Evolutionary conservation across 805 yeast species (phyloP).

Genomic region (Barnettozyma pratensis): DNA sequence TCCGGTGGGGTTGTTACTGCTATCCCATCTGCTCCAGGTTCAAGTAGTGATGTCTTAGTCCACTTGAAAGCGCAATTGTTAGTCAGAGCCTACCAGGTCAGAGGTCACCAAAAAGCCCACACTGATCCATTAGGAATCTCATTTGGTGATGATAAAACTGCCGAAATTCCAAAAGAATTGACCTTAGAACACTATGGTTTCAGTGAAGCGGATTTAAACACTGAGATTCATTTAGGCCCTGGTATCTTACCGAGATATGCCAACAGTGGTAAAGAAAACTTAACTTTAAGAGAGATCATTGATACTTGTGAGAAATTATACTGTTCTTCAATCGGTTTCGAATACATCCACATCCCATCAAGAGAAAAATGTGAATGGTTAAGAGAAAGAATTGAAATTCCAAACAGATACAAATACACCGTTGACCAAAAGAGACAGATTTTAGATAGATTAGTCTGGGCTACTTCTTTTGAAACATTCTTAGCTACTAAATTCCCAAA

Average conservation of each 20-base stretch:
- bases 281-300: constrained; percentile 77
- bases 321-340: constrained; percentile 87
- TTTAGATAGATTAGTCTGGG: constrained; percentile 94
- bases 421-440: constrained; percentile 93
- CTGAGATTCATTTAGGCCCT: constrained; percentile 87
- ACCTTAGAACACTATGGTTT: constrained; percentile 91
- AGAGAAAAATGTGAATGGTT: constrained; percentile 97
- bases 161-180: constrained; percentile 72
- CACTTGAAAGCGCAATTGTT: constrained; percentile 94
- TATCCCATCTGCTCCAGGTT: constrained; percentile 39
- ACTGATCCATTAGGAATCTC: constrained; percentile 94
- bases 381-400: constrained; percentile 93
- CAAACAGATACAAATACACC: constrained; percentile 75
- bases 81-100: constrained; percentile 97
- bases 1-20: constrained; percentile 69
- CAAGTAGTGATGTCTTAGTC: constrained; percentile 58
- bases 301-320: constrained; percentile 75
- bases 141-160: constrained; percentile 59
- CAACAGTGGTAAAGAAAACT: constrained; percentile 46
- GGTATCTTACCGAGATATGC: constrained; percentile 95
- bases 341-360: constrained; percentile 95
- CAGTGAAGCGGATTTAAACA: constrained; percentile 78
- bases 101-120: constrained; percentile 95
- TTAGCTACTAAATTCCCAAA: constrained; percentile 94
- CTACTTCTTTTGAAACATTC: constrained; percentile 90